Base-by-base conservation (phyloP, 2,329 filamentous ascomycete species). In the Emmonsiellopsis sp. region DNA sequence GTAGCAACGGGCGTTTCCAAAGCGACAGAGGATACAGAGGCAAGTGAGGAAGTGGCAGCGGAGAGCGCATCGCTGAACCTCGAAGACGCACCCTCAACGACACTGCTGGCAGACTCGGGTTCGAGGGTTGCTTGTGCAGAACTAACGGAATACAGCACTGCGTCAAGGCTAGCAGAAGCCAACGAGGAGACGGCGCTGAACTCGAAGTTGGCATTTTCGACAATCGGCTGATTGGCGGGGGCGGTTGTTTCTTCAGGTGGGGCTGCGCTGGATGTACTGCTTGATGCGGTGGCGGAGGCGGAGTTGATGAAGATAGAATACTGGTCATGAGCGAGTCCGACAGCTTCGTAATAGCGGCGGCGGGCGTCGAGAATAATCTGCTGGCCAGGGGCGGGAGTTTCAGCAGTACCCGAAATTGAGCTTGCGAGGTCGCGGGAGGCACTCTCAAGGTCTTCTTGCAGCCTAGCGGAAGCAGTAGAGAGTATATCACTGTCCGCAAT, bases 311-410 rank as follows among this genome's bases (percentile, higher is more conserved):
- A 92, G 49, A 85, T 84, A 5, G 84, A 83, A 67, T 93, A 93
- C 39, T 85, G 82, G 43, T 84, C 87, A 62, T 94, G 86, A 0
- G 89, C 88, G 44, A 88, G 68, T 32, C 88, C 88, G 27, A 93
- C 69, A 9, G 85, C 87, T 58, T 88, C 85, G 61, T 89, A 91
- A 68, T 92, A 92, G 54, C 85, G 73, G 77, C 84, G 65, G 75
- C 81, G 65, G 73, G 81, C 71, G 76, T 79, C 74, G 71, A 84
- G 68, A 72, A 84, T 56, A 68, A 78, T 67, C 17, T 81, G 58
- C 70, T 82, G 58, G 66, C 76, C 73, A 32, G 74, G 72, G 1
- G 84, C 83, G 1, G 84, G 79, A 2, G 50, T 32, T 43, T 52
- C 42, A 11, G 82, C 77, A 17, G 84, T 74, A 32, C 82, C 84